Evolutionary conservation across 805 yeast genomes (phyloP).

Genomic region (Kazachstania bromeliacearum): DNA sequence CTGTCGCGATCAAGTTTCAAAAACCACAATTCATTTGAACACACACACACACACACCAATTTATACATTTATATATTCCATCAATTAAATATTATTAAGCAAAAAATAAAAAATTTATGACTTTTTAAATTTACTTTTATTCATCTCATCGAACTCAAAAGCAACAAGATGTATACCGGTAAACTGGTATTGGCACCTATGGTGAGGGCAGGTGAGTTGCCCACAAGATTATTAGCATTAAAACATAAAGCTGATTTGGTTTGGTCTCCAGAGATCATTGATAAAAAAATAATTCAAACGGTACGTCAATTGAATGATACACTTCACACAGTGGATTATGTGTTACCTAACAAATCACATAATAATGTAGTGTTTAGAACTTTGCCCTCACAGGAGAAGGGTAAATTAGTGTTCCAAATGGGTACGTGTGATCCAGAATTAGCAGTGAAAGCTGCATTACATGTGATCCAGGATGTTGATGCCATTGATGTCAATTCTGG

Average conservation of each 20-base stretch:
- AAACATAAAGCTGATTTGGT: slow-evolving; percentile 88
- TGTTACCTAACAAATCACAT: slow-evolving; percentile 29
- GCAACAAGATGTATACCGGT: slow-evolving; percentile 41
- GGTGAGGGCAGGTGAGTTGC: slow-evolving; percentile 94
- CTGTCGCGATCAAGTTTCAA: slow-evolving; percentile 20
- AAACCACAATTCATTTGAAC: slow-evolving; percentile 9
- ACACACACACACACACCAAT: background rate
- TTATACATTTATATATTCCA: background rate
- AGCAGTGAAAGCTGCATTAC: slow-evolving; percentile 81
- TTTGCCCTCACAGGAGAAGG: slow-evolving; percentile 48
- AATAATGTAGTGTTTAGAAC: slow-evolving; percentile 66
- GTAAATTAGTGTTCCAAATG: slow-evolving; percentile 73
- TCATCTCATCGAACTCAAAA: no score
- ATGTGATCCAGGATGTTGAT: slow-evolving; percentile 76
- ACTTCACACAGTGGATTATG: slow-evolving; percentile 53
- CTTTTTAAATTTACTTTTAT: no score
- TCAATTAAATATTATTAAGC: background rate
- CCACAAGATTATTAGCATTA: slow-evolving; percentile 72
- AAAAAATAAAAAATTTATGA: background rate
- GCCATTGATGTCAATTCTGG: slow-evolving; percentile 95
- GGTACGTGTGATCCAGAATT: slow-evolving; percentile 78
- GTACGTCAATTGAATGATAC: slow-evolving; percentile 49
- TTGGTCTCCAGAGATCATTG: slow-evolving; percentile 93
- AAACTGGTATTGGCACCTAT: slow-evolving; percentile 87
- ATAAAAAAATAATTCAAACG: slow-evolving; percentile 69